Evolutionary conservation across 768 basidiomycete species (phyloP), one percentile per base, ranked within the genome.

Genomic region (Trametopsis cervina): DNA sequence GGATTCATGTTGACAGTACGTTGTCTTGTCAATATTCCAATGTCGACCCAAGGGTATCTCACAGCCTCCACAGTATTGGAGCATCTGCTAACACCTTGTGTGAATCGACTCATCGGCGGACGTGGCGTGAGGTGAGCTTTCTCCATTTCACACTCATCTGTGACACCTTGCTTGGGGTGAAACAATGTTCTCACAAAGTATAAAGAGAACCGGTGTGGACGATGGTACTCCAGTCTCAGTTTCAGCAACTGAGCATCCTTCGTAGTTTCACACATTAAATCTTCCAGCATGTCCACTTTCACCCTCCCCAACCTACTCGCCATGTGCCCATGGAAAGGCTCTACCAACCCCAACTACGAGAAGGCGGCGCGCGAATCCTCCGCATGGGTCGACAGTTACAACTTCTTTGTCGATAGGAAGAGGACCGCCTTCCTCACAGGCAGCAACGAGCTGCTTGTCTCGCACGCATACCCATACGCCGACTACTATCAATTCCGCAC

Each of bases 341-440:
- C 68, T 2, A 80, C 74, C 17, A 84, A 79, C 54, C 78, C 81
- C 18, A 66, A 79, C 63, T 83, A 82, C 59, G 67, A 66, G 44
- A 65, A 70, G 48, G 81, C 77, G 37, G 76, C 75, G 12, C 72
- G 74, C 2, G 78, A 78, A 57, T 83, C 81, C 24, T 69, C 76
- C 7, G 75, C 76, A 37, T 84, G 83, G 82, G 71, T 83, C 54
- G 77, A 81, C 58, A 72, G 73, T 56, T 82, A 77, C 67, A 66
- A 79, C 54, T 60, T 79, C 49, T 80, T 85, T 62, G 73, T 72
- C 38, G 75, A 78, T 61, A 66, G 75, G 55, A 83, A 83, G 61
- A 78, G 75, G 40, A 75, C 75, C 21, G 80, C 75, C 63, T 84
- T 84, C 55, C 67, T 80, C 42, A 76, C 76, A 61, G 79, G 81